A percentile compares a stretch with the other conserved stretches of the same genome.
Conservation (phyloP, 2,329 filamentous ascomycete genomes). For the Trichoderma sp. region DNA sequence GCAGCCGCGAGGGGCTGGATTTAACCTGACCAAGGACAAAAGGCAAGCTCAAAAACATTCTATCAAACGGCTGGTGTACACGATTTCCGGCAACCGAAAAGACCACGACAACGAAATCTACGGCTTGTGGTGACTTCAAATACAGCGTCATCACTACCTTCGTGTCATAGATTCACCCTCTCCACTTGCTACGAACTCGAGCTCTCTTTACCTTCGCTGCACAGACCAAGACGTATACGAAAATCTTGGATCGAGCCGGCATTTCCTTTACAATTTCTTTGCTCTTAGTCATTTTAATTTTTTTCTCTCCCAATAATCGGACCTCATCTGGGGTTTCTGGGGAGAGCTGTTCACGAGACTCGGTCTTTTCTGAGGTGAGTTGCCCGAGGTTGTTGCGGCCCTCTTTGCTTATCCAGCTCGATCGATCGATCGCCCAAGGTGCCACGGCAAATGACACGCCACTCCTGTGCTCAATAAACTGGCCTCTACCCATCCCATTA, state of each 20-base stretch:
- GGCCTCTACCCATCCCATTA: conserved; percentile 26
- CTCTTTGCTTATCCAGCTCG: conserved; percentile 26
- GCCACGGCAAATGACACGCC: conserved; percentile 27
- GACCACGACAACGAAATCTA: not conserved
- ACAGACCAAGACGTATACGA: not conserved
- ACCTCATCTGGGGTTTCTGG: not conserved
- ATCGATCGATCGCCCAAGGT: conserved; percentile 34
- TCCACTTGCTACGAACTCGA: not conserved
- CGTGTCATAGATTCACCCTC: not conserved
- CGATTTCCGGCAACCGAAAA: not conserved
- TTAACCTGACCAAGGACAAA: not conserved
- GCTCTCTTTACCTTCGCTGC: not conserved
- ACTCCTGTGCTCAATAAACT: not conserved
- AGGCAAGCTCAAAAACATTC: not conserved
- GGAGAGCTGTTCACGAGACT: not conserved
- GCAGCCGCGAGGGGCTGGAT: not conserved
- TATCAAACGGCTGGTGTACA: not conserved
- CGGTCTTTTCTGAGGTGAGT: conserved; percentile 6
- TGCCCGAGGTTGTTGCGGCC: conserved; percentile 15
- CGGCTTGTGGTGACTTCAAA: not conserved
- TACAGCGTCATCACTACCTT: not conserved
- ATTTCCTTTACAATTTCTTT: not conserved
- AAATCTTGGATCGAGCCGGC: not conserved
- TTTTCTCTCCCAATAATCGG: not conserved
- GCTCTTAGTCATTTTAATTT: no score